Base-by-base conservation (phyloP, 2,329 filamentous ascomycete genomes). In the Sarocladium kiliense region DNA sequence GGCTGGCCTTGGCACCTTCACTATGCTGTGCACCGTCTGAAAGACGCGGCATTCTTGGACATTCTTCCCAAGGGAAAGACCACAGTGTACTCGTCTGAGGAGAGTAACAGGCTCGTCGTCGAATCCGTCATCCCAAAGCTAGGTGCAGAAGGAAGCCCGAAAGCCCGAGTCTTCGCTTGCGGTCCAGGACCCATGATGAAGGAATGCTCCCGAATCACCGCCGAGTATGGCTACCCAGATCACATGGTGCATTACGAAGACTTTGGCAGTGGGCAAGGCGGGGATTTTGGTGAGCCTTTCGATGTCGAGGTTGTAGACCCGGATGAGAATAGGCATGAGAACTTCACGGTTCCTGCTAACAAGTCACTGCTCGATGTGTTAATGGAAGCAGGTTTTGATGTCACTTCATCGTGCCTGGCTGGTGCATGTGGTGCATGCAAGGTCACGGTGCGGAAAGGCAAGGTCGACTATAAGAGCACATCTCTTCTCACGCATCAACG, bases 401-500 rank as follows among this genome's bases (percentile, higher is more conserved):
- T 47, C 42, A 47, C 42, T 18, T 12, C 42, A 6, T 47, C 42
- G 42, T 47, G 42, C 21, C 42, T 47, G 42, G 21, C n/a, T 25
- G 42, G 42, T n/a, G 42, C 42, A 6, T 47, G 42, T 30, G 42
- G 42, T 47, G 42, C 42, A 5, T 47, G 42, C 42, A 47, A 47
- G 42, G 42, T 47, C 26, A 47, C 10, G 19, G 9, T 47, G 21
- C 23, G 42, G 9, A n/a, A n/a, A 30, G 42, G 42, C 4, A 18
- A 47, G 6, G 42, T 47, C n/a, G 21, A 47, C 42, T 47, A 25
- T 30, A 39, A 39, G 16, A 39, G 36, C 36, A 39, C 36, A 16
- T 16, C 36, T 5, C 36, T 39, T 39, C 36, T 39, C 36, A 9
- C 36, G 36, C 7, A 9, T 6, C 36, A 39, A n/a, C 7, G n/a